Evolutionary conservation across 2,329 filamentous ascomycete species (phyloP), one percentile per base, ranked within the genome.

Genomic region (Cladosporium oxysporum): DNA sequence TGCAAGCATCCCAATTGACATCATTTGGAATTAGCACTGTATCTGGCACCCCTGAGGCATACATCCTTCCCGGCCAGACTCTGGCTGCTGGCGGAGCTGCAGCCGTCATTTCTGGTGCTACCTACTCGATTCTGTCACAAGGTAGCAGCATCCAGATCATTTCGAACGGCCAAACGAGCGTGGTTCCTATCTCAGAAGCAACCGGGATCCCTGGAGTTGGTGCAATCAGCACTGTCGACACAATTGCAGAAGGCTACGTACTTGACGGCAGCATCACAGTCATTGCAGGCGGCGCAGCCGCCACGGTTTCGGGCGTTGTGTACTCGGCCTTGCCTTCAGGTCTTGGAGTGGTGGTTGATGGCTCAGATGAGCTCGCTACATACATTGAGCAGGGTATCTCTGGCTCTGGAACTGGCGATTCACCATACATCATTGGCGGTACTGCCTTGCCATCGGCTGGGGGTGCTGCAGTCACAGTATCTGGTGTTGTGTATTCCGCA

Each of bases 301-400:
- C 23, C 16, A 58, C 57, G 3, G 37, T 65, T 10, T 65, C 57
- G 3, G 55, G 55, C 11, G 49, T 44, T 3, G 55, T 52, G 4
- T 65, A 65, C 62, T 52, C 62, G 16, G 62, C 62, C 41, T 23
- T 65, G 53, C 62, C 62, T 8, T 60, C 53, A 41, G 62, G 62
- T 1, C 23, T 59, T 18, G 57, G 57, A 4, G 57, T 59, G 5
- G 35, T 59, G 35, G 57, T 59, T n/a, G 23, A 29, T 8, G 49
- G 49, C 23, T 26, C 29, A 18, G 61, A 63, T 12, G 61, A 63
- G 2, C 23, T 63, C 7, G 61, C 61, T 2, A 2, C 14, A 23
- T 63, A 57, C 61, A 63, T 63, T 12, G 61, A 55, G 26, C 61
- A 63, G 16, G 61, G 61, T 2, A 28, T 63, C 11, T 63, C 61